Percentiles rank a stretch among this genome's conserved stretches.
These are phyloP conservation scores for Calonectria henricotiae DNA, from an alignment of 2,329 filamentous ascomycete genomes.

Conservation along the genomic window DNA sequence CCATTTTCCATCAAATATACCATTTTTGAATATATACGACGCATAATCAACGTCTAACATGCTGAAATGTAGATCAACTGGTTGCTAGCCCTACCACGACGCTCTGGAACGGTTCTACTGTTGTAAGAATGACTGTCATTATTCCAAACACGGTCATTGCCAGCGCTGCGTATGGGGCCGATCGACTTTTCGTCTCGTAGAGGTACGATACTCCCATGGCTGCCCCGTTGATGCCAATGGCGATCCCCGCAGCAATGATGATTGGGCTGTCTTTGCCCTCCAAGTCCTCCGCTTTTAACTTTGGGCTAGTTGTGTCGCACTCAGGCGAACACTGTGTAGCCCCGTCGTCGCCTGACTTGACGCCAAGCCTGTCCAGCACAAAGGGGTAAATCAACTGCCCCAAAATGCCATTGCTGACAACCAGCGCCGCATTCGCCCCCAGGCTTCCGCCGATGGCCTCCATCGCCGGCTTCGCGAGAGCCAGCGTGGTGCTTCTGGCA, in stretches of 20 bases:
- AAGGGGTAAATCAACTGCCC: constrained; percentile 62
- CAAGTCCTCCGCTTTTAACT: constrained; percentile 31
- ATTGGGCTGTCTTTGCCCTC: constrained; percentile 53
- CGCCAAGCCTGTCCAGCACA: constrained; percentile 53
- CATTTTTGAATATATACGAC: background rate
- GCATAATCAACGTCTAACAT: constrained; percentile 12
- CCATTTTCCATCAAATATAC: constrained; percentile 1
- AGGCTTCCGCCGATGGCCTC: constrained; percentile 63
- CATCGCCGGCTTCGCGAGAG: constrained; percentile 67
- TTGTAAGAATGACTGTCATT: constrained; percentile 71
- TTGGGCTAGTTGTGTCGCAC: constrained; percentile 26
- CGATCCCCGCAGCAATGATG: constrained; percentile 67
- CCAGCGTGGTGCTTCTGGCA: constrained; percentile 68
- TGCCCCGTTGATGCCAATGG: constrained; percentile 73
- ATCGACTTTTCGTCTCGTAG: constrained; percentile 68
- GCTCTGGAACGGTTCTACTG: constrained; percentile 63
- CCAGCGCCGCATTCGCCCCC: constrained; percentile 66
- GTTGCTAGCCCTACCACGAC: constrained; percentile 58
- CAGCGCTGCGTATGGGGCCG: constrained; percentile 71
- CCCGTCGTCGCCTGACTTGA: constrained; percentile 39
- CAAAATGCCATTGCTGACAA: constrained; percentile 68
- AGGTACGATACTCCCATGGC: constrained; percentile 74
- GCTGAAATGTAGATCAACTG: constrained; percentile 38
- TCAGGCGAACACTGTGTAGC: constrained; percentile 19
- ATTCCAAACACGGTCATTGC: constrained; percentile 73